These are phyloP conservation scores for Holtermanniella nyarrowii DNA, from an alignment of 768 basidiomycete genomes.

Conservation along the genomic window DNA sequence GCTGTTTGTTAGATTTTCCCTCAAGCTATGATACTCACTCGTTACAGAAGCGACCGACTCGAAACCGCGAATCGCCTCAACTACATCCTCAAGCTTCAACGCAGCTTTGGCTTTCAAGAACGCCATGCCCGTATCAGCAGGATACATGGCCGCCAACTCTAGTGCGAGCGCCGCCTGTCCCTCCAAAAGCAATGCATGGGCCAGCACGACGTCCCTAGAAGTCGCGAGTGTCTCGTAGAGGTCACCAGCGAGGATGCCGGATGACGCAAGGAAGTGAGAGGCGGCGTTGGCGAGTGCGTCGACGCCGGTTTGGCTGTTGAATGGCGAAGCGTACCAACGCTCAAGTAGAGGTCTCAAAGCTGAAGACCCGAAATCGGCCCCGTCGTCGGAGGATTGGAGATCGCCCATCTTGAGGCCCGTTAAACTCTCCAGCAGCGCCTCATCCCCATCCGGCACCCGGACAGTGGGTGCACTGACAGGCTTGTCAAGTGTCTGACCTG, in stretches of 20 bases:
- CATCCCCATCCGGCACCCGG: constrained; percentile 14
- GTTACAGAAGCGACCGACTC: constrained; percentile 67
- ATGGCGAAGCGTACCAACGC: constrained; percentile 5
- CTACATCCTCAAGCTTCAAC: constrained; percentile 56
- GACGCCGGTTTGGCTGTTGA: neutral
- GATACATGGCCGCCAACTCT: constrained; percentile 65
- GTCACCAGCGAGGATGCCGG: constrained; percentile 48
- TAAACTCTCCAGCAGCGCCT: constrained; percentile 18
- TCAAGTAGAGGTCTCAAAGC: constrained; percentile 30
- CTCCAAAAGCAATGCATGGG: constrained; percentile 56
- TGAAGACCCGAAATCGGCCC: constrained; percentile 19
- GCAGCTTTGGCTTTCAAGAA: constrained; percentile 64
- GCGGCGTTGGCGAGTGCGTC: constrained; percentile 53
- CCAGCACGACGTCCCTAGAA: constrained; percentile 60
- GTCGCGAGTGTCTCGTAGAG: constrained; percentile 41
- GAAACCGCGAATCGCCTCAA: constrained; percentile 62
- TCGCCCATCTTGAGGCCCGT: constrained; percentile 13
- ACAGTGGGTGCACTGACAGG: too few species aligned
- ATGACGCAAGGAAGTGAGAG: constrained; percentile 57
- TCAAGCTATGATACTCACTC: constrained; percentile 46
- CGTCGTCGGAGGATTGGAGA: constrained; percentile 9
- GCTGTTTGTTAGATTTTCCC: neutral
- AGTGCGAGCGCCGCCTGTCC: constrained; percentile 55
- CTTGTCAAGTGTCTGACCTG: constrained; percentile 21
- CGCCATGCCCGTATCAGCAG: constrained; percentile 61